These are phyloP conservation scores for Fusarium chuoi DNA, from an alignment of 2,329 filamentous ascomycete genomes.

Conservation along the genomic window DNA sequence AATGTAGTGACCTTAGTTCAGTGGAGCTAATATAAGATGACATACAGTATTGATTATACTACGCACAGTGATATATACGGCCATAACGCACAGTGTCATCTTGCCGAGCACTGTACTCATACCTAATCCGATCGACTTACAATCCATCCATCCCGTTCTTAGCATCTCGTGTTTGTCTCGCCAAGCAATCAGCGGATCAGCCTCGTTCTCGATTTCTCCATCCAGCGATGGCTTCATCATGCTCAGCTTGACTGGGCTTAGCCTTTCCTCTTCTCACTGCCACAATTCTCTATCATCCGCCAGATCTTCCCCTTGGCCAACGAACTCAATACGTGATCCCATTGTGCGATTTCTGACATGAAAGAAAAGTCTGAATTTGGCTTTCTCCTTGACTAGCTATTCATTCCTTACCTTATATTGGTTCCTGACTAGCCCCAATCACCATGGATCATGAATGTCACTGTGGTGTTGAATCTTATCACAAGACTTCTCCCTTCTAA, in stretches of 20 bases:
- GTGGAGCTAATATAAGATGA: not conserved
- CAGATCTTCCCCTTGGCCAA: not conserved
- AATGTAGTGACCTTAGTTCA: constrained; percentile 22
- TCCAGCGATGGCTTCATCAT: not conserved
- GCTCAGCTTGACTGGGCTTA: constrained; percentile 3
- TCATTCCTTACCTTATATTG: constrained; percentile 14
- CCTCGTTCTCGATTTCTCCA: constrained; percentile 2
- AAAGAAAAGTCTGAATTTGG: not conserved
- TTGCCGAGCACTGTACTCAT: accelerated
- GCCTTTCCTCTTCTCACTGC: not conserved
- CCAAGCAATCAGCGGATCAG: constrained; percentile 2
- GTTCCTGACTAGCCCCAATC: constrained; percentile 7
- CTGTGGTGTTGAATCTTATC: constrained; percentile 19
- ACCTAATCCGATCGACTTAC: constrained; percentile 4
- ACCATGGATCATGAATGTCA: not conserved
- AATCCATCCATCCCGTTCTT: constrained; percentile 2
- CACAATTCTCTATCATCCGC: constrained; percentile 1
- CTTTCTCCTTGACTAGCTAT: not conserved
- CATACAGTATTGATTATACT: not conserved
- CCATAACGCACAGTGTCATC: accelerated
- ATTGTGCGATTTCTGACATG: not conserved
- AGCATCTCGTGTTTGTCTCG: constrained; percentile 7
- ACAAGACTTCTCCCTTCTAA: not conserved
- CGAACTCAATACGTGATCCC: not conserved
- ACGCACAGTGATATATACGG: accelerated